phyloP scores from a whole-genome alignment of 495 filamentous ascomycete species.

The Penicillium maclennaniae region DNA sequence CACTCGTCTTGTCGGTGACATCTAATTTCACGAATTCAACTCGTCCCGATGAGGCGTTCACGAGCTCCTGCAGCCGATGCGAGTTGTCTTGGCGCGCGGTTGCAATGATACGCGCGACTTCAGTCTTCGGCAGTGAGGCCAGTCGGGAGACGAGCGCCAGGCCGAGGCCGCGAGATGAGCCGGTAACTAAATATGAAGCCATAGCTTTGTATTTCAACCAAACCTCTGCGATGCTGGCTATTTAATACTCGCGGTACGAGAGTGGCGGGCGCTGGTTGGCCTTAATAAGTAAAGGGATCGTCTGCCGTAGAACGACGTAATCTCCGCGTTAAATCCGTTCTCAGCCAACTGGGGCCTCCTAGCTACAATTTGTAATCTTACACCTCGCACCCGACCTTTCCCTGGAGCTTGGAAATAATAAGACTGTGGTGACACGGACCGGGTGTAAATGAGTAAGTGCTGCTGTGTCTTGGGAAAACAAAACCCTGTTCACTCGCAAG shows the following conservation, averaged over 20 bases:
- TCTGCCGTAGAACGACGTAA: not conserved
- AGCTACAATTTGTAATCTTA: not conserved
- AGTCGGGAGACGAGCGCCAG: slow-evolving; percentile 41
- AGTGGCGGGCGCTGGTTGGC: not conserved
- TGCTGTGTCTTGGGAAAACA: not conserved
- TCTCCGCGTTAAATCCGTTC: slow-evolving; percentile 8
- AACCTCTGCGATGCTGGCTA: not conserved
- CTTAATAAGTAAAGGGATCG: not conserved
- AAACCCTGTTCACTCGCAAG: not conserved
- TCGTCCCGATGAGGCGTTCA: slow-evolving; percentile 21
- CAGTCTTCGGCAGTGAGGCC: slow-evolving; percentile 22
- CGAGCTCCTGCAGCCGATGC: slow-evolving; percentile 22
- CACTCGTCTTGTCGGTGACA: slow-evolving; percentile 35
- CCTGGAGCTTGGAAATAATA: too few species aligned
- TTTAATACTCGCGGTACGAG: too few species aligned
- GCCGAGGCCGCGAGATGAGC: slow-evolving; percentile 53
- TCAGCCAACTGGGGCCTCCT: not conserved
- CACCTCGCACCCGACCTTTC: too few species aligned
- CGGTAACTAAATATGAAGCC: slow-evolving; percentile 30
- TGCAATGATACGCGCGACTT: slow-evolving; percentile 37
- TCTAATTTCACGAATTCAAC: slow-evolving; percentile 46
- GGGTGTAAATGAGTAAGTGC: not conserved
- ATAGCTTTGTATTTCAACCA: slow-evolving; percentile 10
- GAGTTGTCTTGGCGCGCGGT: slow-evolving; percentile 31
- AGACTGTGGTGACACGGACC: too few species aligned